Percentiles rank a stretch among this genome's conserved stretches.
phyloP scores from a whole-genome alignment of 2,329 filamentous ascomycete species.

The Botrytis hyacinthi region DNA sequence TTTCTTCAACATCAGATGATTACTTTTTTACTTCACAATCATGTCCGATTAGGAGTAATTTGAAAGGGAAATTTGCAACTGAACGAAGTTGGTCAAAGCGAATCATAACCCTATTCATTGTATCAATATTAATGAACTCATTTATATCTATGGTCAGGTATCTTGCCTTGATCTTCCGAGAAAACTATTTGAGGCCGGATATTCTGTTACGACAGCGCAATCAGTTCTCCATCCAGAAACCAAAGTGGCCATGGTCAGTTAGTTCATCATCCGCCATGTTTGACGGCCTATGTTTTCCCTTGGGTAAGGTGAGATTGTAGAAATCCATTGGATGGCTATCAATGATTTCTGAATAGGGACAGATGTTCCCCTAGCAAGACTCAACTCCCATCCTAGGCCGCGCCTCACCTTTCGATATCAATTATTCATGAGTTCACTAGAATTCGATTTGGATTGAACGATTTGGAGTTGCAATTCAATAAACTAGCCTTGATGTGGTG shows the following conservation, averaged over 20 bases:
- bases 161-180: background rate
- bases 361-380: background rate
- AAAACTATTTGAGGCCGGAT: background rate
- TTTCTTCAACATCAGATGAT: too few relatives aligned
- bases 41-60: background rate
- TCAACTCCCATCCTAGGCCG: background rate
- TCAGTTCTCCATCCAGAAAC: background rate
- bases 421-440: background rate
- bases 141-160: background rate
- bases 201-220: background rate
- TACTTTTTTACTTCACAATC: background rate
- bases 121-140: background rate
- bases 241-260: background rate
- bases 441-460: background rate
- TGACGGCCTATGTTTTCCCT: background rate
- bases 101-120: background rate
- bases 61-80: background rate
- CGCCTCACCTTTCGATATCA: background rate
- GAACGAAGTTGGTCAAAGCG: background rate
- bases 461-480: background rate
- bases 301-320: background rate
- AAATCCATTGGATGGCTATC: background rate
- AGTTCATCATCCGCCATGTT: background rate
- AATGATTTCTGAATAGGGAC: background rate
- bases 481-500: background rate